Percentiles rank a stretch among this genome's conserved stretches.
Conservation (phyloP, 345 rosid genomes). For the Brassica juncea region DNA sequence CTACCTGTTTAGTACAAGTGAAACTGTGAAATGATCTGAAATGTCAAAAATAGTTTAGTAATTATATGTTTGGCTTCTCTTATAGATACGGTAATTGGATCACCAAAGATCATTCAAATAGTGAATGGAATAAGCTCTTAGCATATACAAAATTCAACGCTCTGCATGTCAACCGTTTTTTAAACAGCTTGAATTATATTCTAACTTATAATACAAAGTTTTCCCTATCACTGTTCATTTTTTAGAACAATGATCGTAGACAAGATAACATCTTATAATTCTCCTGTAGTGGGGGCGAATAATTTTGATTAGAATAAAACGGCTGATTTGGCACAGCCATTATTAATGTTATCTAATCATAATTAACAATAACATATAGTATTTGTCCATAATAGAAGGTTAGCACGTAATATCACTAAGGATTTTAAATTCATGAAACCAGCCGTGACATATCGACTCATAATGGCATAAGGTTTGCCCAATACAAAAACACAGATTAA, state of each 20-base stretch:
- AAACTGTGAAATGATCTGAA: not conserved
- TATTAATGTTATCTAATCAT: not conserved
- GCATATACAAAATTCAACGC: not conserved
- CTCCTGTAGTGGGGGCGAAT: not conserved
- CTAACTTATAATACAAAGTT: not conserved
- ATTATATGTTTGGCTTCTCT: not conserved
- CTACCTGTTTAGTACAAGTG: not conserved
- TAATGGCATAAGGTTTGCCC: not conserved
- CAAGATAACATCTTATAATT: slow-evolving; percentile 24
- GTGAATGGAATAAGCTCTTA: not conserved
- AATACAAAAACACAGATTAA: not conserved
- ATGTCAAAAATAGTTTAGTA: not conserved
- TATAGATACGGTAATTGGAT: not conserved
- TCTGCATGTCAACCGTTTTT: not conserved
- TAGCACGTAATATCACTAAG: slow-evolving; percentile 28
- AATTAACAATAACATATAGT: not conserved
- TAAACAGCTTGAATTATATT: not conserved
- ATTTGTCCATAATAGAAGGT: slow-evolving; percentile 15
- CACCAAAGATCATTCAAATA: not conserved
- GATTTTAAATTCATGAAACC: slow-evolving; percentile 17
- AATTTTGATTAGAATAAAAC: slow-evolving; percentile 5
- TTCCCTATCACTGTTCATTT: not conserved
- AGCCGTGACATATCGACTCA: slow-evolving; percentile 10
- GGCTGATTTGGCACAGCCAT: not conserved
- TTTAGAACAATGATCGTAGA: not conserved